phyloP scores from a whole-genome alignment of 2,329 filamentous ascomycete species.

The Colletotrichum plurivorum region DNA sequence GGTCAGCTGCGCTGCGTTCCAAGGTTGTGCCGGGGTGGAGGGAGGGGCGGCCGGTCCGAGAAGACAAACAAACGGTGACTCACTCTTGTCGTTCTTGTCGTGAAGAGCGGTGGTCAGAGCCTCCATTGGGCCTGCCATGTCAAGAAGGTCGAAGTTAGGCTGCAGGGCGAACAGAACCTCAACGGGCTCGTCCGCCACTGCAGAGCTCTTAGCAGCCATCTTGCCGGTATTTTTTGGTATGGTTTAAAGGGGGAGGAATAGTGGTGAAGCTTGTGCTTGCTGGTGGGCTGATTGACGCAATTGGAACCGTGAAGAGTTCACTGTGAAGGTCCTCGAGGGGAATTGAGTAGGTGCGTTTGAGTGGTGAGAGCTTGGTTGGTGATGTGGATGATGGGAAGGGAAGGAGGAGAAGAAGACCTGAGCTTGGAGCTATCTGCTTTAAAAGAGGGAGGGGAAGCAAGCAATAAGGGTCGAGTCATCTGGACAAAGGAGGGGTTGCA shows the following conservation, averaged over 20 bases:
- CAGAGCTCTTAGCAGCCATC: conserved; percentile 72
- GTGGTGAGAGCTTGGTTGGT: conserved; percentile 34
- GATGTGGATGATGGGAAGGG: conserved; percentile 27
- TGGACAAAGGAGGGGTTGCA: conserved; percentile 42
- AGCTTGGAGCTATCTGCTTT: conserved; percentile 34
- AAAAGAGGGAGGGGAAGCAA: conserved; percentile 42
- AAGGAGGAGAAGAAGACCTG: conserved; percentile 22
- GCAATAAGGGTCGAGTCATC: conserved; percentile 42
- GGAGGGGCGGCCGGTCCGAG: background rate
- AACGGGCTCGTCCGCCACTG: conserved; percentile 71
- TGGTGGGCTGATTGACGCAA: conserved; percentile 21
- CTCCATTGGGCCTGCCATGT: conserved; percentile 70
- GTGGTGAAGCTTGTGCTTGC: conserved; percentile 27
- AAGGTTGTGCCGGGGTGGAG: background rate
- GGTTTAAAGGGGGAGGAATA: conserved; percentile 16
- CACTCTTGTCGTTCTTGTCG: conserved; percentile 67
- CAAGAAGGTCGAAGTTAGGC: conserved; percentile 71
- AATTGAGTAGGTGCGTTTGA: conserved; percentile 34
- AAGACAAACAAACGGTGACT: conserved; percentile 45
- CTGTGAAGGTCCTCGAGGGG: conserved; percentile 13
- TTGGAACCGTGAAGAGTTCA: conserved; percentile 19
- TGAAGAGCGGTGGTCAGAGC: conserved; percentile 66
- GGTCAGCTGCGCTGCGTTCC: conserved; percentile 25
- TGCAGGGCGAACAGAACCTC: conserved; percentile 74
- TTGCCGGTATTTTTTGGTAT: conserved; percentile 50